A percentile compares a stretch with the other conserved stretches of the same genome.
Evolutionary conservation across 768 basidiomycete species (phyloP).

Genomic region (Auricularia sp.): DNA sequence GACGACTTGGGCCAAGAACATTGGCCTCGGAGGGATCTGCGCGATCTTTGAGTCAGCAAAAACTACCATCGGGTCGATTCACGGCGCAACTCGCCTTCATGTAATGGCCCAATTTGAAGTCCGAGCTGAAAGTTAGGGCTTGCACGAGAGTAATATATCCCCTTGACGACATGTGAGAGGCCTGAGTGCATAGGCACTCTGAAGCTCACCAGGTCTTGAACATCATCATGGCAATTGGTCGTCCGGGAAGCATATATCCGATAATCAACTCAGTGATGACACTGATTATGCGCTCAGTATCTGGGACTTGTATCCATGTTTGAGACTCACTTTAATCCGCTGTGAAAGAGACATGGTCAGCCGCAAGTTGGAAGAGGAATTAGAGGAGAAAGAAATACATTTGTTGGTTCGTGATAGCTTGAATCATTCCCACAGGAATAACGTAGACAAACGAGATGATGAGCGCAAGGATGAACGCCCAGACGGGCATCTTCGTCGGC

Average conservation of each 20-base stretch:
- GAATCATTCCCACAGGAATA: slow-evolving; percentile 58
- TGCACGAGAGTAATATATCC: slow-evolving; percentile 24
- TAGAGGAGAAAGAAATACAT: slow-evolving; percentile 11
- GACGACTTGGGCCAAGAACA: slow-evolving; percentile 59
- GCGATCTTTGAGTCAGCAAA: too few relatives aligned
- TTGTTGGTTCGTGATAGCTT: slow-evolving; percentile 27
- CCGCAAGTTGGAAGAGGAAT: slow-evolving; percentile 4
- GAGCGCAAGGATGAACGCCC: slow-evolving; percentile 61
- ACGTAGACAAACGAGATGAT: slow-evolving; percentile 54
- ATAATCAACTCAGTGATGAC: slow-evolving; percentile 28
- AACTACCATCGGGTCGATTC: too few relatives aligned
- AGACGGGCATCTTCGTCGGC: slow-evolving; percentile 65
- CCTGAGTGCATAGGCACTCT: neutral
- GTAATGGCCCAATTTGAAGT: slow-evolving; percentile 33
- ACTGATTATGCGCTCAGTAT: neutral
- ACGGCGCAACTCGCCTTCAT: slow-evolving; percentile 14
- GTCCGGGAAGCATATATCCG: slow-evolving; percentile 24
- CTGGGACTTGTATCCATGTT: too few relatives aligned
- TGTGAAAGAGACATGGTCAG: neutral
- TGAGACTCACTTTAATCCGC: neutral
- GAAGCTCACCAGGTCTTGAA: slow-evolving; percentile 11
- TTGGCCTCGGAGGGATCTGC: slow-evolving; percentile 46
- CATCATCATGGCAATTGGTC: slow-evolving; percentile 22
- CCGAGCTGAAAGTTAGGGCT: slow-evolving; percentile 24
- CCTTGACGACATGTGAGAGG: slow-evolving; percentile 6